phyloP scores from a whole-genome alignment of 768 basidiomycete genomes.

The Tylopilus felleus region DNA sequence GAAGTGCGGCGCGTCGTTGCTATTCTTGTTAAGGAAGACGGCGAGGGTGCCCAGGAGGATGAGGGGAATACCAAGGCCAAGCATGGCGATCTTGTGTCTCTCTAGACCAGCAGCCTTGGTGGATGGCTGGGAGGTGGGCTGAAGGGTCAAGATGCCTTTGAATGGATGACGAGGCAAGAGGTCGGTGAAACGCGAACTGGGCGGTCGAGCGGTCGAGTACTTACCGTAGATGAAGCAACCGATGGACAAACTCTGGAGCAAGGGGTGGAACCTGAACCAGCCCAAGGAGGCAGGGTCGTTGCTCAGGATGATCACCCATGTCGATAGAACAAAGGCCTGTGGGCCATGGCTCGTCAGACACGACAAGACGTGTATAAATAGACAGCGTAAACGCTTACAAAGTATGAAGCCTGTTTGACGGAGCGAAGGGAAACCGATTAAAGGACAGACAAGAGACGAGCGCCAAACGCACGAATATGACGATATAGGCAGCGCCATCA shows the following conservation, averaged over 20 bases:
- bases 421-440: neutral
- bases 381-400: conserved; percentile 11
- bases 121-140: conserved; percentile 63
- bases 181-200: neutral
- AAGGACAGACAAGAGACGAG: neutral
- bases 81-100: conserved; percentile 65
- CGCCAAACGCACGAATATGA: conserved; percentile 36
- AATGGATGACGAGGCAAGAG: neutral
- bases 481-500: conserved; percentile 33
- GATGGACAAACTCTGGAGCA: conserved; percentile 57
- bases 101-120: conserved; percentile 64
- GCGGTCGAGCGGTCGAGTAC: conserved; percentile 4
- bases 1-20: conserved; percentile 53
- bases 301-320: conserved; percentile 45
- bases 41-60: conserved; percentile 60
- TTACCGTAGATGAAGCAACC: conserved; percentile 60
- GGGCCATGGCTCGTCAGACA: neutral
- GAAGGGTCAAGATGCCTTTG: conserved; percentile 70
- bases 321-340: conserved; percentile 40
- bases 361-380: neutral
- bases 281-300: conserved; percentile 44
- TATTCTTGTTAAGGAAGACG: conserved; percentile 59
- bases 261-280: conserved; percentile 69
- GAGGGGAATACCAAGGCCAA: conserved; percentile 52
- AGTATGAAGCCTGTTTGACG: conserved; percentile 12